A percentile compares a stretch with the other conserved stretches of the same genome.
Conservation (phyloP, 176 grass and related monocot genomes). For the Rhynchospora tenuis region DNA sequence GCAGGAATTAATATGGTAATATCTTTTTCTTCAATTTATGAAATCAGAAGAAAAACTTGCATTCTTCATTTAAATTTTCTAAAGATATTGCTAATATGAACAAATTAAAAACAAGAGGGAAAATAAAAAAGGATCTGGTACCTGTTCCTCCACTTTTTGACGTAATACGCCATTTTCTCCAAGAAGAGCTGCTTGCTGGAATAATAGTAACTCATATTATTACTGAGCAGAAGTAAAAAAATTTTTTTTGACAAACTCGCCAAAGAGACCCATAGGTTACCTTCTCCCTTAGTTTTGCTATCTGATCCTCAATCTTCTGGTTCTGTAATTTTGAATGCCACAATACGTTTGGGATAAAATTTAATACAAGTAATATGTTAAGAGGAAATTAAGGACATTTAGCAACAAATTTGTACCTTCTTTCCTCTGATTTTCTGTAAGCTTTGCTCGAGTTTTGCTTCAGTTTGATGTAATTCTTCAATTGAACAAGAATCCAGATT, state of each 20-base stretch:
- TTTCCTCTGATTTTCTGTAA: not conserved
- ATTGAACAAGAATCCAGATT: slow-evolving; percentile 20
- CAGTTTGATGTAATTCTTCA: slow-evolving; percentile 30
- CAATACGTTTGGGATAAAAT: not conserved
- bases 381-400: not conserved
- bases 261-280: not conserved
- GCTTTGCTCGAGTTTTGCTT: slow-evolving; percentile 25
- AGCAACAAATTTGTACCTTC: not conserved
- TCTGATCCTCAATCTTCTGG: slow-evolving; percentile 21
- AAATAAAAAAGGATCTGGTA: not conserved
- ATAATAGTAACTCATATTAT: not conserved
- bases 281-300: slow-evolving; percentile 26
- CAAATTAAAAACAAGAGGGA: not conserved
- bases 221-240: not conserved
- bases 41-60: not conserved
- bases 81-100: not conserved
- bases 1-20: not conserved
- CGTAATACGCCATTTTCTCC: slow-evolving; percentile 27
- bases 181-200: slow-evolving; percentile 18
- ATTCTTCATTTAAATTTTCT: not conserved
- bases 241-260: not conserved
- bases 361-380: not conserved
- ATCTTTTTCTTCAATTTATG: not conserved
- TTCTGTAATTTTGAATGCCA: slow-evolving; percentile 11
- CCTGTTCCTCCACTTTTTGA: slow-evolving; percentile 17